Conservation (phyloP, 2,329 filamentous ascomycete species). For the Paracoccidioides brasiliensis region DNA sequence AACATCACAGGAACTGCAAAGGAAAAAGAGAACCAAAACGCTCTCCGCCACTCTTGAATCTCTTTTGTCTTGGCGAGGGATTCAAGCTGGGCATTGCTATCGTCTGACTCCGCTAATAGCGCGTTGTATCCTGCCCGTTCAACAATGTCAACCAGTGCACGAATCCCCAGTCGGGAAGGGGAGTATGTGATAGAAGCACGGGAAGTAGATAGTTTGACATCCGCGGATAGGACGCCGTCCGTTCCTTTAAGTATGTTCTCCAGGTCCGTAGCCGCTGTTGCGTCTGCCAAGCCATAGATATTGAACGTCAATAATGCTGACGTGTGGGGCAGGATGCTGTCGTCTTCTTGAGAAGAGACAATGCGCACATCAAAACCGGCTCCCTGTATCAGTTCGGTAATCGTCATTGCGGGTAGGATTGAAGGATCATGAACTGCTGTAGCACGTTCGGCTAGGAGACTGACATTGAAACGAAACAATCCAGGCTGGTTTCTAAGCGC, state of each 20-base stretch:
- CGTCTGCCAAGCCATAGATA: slow-evolving; percentile 65
- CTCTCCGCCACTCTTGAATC: slow-evolving; percentile 80
- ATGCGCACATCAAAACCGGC: slow-evolving; percentile 75
- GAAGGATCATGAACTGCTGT: slow-evolving; percentile 70
- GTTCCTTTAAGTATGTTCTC: slow-evolving; percentile 53
- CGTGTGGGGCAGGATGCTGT: slow-evolving; percentile 40
- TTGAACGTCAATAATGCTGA: slow-evolving; percentile 62
- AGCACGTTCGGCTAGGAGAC: slow-evolving; percentile 79
- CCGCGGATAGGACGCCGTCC: slow-evolving; percentile 60
- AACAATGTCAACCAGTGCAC: slow-evolving; percentile 67
- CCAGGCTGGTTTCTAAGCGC: slow-evolving; percentile 69
- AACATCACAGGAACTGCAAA: slow-evolving; percentile 88
- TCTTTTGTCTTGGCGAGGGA: slow-evolving; percentile 93
- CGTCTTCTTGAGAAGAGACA: slow-evolving; percentile 59
- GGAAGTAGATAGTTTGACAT: slow-evolving; percentile 59
- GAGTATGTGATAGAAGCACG: slow-evolving; percentile 63
- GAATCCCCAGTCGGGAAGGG: slow-evolving; percentile 59
- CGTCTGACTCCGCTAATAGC: slow-evolving; percentile 76
- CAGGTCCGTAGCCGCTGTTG: slow-evolving; percentile 56
- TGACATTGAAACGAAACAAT: slow-evolving; percentile 83
- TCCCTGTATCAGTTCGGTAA: slow-evolving; percentile 75
- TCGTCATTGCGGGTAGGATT: slow-evolving; percentile 57
- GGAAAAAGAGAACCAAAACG: slow-evolving; percentile 61
- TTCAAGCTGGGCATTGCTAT: slow-evolving; percentile 93
- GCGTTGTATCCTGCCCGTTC: slow-evolving; percentile 81